Base-by-base conservation (phyloP, 345 rosid genomes). In the Hibiscus trionum region DNA sequence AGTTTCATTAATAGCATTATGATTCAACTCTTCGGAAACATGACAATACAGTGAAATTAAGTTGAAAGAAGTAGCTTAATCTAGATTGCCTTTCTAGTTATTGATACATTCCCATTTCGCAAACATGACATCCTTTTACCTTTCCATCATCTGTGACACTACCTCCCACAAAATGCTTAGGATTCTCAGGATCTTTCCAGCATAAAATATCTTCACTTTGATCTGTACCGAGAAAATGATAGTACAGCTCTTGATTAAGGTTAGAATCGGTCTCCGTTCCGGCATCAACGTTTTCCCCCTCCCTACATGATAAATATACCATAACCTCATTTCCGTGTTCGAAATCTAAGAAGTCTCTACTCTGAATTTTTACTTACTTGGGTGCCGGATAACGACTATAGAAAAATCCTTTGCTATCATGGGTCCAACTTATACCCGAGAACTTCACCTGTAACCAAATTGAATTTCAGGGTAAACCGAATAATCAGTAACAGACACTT, bases 371-470 rank as follows among this genome's bases (percentile, higher is more conserved):
- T 27, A 81, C 98, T 80, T 85, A 92, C 98, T 74, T 83, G 57
- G 99, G 98, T 77, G 91, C 86, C 31, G 99, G 97, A 4, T 86
- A 93, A 11, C 98, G 97, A 77, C 93, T 64, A 71, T 95, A 95
- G 90, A 95, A 95, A 76, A 95, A 95, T 0, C 98, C 97, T 80
- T 86, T 88, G 74, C 79, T 77, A 68, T 95, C 98, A 72, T 87
- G 96, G 21, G 98, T 95, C 99, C 98, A 95, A 63, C 82, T 82
- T 73, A 93, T 87, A 24, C 85, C 72, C 0, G 91, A 73, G 83
- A 95, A 95, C 84, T 95, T 95, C 44, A 82, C 90, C 97, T 90
- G 89, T 58, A 69, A 55, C 76, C 31, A 15, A 73, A 52, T 68
- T 31, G 29, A 52, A 12, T 39, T 1, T n/a, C 27, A 50, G 0